phyloP scores from a whole-genome alignment of 2,329 filamentous ascomycete species.

The Fusarium brevicatenulatum region DNA sequence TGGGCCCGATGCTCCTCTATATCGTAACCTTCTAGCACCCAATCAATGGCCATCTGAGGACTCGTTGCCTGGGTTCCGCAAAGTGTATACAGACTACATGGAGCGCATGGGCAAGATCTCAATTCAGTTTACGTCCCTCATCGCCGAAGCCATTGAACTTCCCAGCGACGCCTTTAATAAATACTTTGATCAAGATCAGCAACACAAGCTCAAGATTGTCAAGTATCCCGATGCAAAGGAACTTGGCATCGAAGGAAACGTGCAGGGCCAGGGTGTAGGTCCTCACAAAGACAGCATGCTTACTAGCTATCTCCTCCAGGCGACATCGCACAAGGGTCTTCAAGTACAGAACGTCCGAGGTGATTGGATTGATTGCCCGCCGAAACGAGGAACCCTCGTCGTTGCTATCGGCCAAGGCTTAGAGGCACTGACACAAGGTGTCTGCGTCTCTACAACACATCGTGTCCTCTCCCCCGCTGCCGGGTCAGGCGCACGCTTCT shows the following conservation, averaged over 20 bases:
- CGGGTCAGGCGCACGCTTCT: conserved; percentile 78
- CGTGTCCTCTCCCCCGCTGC: conserved; percentile 78
- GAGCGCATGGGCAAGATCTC: conserved; percentile 76
- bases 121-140: conserved; percentile 78
- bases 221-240: conserved; percentile 81
- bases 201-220: conserved; percentile 91
- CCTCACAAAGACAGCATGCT: conserved; percentile 90
- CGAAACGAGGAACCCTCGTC: conserved; percentile 79
- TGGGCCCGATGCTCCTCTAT: conserved; percentile 68
- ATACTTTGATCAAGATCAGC: conserved; percentile 79
- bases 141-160: conserved; percentile 84
- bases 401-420: conserved; percentile 89
- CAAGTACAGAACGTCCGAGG: conserved; percentile 85
- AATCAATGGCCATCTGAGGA: conserved; percentile 79
- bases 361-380: conserved; percentile 84
- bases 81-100: conserved; percentile 80
- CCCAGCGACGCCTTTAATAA: conserved; percentile 75
- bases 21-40: conserved; percentile 80
- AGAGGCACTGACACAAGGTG: conserved; percentile 84
- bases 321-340: conserved; percentile 76
- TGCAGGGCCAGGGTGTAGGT: conserved; percentile 71
- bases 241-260: conserved; percentile 58
- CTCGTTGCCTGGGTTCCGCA: conserved; percentile 73
- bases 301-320: conserved; percentile 83
- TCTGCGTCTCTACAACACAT: conserved; percentile 85